Evolutionary conservation across 31 red algal species (phyloP), one percentile per base, ranked within the genome.

Genomic region (Odonthalia washingtoniensis): DNA sequence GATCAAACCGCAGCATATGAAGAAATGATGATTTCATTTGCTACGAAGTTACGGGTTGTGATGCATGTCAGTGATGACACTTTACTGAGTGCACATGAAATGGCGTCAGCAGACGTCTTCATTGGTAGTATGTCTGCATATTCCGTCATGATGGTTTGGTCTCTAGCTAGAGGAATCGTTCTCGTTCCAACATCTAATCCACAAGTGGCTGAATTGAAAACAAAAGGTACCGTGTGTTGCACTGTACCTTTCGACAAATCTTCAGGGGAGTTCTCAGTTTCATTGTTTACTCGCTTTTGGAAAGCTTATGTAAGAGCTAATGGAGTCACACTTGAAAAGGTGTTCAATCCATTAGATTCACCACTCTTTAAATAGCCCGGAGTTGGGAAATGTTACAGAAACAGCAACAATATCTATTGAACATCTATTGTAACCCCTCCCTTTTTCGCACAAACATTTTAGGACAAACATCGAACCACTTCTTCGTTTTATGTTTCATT

Each of bases 61-160:
- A 45, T 93, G 16, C 91, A 88, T 45, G 81, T 93, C 18, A 88
- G 84, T 65, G 91, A 93, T 46, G 68, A 87, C 36, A 93, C 91
- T 0, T 66, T 93, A 36, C 34, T 49, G 6, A 83, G 57, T 65
- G 49, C 87, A 21, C 91, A 93, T 60, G 84, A 88, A 24, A 93
- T 93, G 91, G 72, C 78, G 63, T 86, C 84, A 57, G 75, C 91
- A 17, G 91, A 93, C 31, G 63, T 93, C 5, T 93, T 93, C 64
- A 78, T 93, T 33, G 91, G 91, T 65, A 93, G 91, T 41, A 79
- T 76, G 18, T 88, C 84, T 39, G 91, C 84, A 16, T 32, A 88
- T 44, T 88, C 84, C 78, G 87, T 74, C 0, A 38, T 68, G 35
- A n/a, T 88, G 26, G 84, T 93, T 9, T 88, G 91, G 91, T 82